Evolutionary conservation across 495 filamentous ascomycete species (phyloP).

Genomic region (Alectoria sarmentosa): DNA sequence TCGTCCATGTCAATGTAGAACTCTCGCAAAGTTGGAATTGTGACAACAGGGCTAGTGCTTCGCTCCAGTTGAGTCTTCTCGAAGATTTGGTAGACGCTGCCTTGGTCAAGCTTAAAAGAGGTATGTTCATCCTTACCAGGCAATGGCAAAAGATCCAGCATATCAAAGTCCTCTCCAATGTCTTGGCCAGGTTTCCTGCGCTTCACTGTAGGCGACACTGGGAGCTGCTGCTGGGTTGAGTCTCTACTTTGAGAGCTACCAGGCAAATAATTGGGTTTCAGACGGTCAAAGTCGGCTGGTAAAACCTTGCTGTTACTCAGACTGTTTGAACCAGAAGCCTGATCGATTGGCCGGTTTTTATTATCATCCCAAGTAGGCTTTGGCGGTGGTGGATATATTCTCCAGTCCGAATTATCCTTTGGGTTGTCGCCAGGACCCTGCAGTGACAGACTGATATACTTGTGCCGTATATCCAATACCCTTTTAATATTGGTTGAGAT

Average conservation of each 20-base stretch:
- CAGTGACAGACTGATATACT: constrained; percentile 81
- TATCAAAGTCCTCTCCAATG: constrained; percentile 84
- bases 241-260: constrained; percentile 12
- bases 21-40: constrained; percentile 81
- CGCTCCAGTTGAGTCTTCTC: constrained; percentile 53
- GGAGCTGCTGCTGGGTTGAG: constrained; percentile 12
- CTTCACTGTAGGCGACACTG: constrained; percentile 33
- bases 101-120: constrained; percentile 68
- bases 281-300: constrained; percentile 24
- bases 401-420: constrained; percentile 75
- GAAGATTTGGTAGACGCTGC: constrained; percentile 87
- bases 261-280: not conserved
- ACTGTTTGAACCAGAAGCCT: constrained; percentile 38
- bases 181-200: constrained; percentile 83
- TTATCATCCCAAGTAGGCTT: constrained; percentile 83
- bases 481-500: constrained; percentile 86
- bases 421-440: constrained; percentile 78
- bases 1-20: constrained; percentile 94
- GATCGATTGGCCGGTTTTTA: constrained; percentile 38
- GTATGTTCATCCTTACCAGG: constrained; percentile 58
- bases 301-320: constrained; percentile 50
- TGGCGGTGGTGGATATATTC: constrained; percentile 83
- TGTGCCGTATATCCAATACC: constrained; percentile 76
- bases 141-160: constrained; percentile 66
- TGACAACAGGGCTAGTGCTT: constrained; percentile 58